phyloP scores from a whole-genome alignment of 495 filamentous ascomycete species.

The Aspergillus sparsus region DNA sequence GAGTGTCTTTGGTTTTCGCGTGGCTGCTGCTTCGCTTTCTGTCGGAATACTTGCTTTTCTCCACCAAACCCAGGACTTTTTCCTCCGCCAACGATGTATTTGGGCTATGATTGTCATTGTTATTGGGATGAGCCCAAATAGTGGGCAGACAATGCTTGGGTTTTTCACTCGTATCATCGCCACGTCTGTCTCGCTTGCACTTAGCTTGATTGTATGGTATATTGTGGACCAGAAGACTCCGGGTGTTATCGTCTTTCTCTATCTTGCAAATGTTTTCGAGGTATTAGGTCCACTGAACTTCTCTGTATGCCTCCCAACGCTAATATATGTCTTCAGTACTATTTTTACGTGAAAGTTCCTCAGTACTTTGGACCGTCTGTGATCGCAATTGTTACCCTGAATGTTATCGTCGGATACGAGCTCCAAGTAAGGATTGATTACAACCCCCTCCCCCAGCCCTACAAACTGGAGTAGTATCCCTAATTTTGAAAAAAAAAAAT shows the following conservation, averaged over 20 bases:
- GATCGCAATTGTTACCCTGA: constrained; percentile 64
- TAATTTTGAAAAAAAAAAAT: constrained; percentile 11
- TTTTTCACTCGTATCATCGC: constrained; percentile 67
- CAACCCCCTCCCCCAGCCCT: not conserved
- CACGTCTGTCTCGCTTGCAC: constrained; percentile 59
- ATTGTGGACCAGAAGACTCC: constrained; percentile 64
- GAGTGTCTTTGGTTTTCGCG: constrained; percentile 64
- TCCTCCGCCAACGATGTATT: constrained; percentile 66
- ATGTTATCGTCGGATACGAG: constrained; percentile 74
- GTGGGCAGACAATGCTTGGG: constrained; percentile 66
- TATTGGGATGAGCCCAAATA: constrained; percentile 59
- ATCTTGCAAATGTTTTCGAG: constrained; percentile 64
- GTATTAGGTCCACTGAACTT: constrained; percentile 29
- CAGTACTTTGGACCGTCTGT: constrained; percentile 60
- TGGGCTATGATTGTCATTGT: constrained; percentile 80
- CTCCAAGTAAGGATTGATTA: constrained; percentile 54
- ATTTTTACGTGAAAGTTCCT: constrained; percentile 66
- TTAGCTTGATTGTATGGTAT: constrained; percentile 70
- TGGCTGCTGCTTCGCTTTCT: constrained; percentile 68
- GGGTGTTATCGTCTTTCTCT: constrained; percentile 67
- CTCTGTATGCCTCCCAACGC: not conserved
- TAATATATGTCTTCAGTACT: constrained; percentile 36
- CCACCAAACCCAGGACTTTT: constrained; percentile 65
- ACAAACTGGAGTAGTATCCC: too few relatives aligned
- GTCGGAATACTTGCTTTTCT: constrained; percentile 69